Percentiles rank a stretch among this genome's conserved stretches.
Evolutionary conservation across 257 asterid species (phyloP).

Genomic region (Knoxia roxburghii): DNA sequence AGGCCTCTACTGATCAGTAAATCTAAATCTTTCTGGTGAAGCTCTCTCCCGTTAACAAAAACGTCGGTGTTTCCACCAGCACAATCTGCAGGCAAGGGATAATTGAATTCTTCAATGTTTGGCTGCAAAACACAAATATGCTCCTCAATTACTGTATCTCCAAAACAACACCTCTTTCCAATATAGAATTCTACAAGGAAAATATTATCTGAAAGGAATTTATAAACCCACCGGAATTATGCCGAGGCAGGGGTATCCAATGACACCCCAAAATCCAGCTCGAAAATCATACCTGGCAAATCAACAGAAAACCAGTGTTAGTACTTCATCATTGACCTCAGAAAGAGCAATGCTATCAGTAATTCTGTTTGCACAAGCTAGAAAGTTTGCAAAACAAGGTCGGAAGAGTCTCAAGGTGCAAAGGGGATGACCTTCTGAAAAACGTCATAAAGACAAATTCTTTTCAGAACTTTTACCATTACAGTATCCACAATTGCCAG

Average conservation of each 20-base stretch:
- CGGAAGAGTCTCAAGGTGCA: not conserved
- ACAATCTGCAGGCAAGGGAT: conserved; percentile 64
- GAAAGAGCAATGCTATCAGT: not conserved
- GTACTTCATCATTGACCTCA: not conserved
- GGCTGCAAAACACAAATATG: conserved; percentile 57
- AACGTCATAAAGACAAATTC: not conserved
- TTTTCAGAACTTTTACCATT: not conserved
- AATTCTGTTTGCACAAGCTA: not conserved
- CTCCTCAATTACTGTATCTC: not conserved
- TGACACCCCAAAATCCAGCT: conserved; percentile 99
- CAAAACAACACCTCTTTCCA: not conserved
- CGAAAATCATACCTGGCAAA: conserved; percentile 66
- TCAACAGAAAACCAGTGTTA: not conserved
- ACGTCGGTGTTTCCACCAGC: conserved; percentile 80
- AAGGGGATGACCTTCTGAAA: too few relatives aligned
- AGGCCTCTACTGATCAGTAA: conserved; percentile 80
- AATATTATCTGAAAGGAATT: conserved; percentile 8
- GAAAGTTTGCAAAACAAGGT: not conserved
- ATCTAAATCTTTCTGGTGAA: conserved; percentile 75
- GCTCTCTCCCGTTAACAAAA: conserved; percentile 85
- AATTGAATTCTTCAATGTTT: conserved; percentile 71
- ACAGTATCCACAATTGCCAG: too few relatives aligned
- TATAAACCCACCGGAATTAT: conserved; percentile 63
- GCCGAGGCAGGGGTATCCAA: conserved; percentile 89
- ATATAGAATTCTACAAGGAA: not conserved